Percentiles rank a stretch among this genome's conserved stretches.
Conservation (phyloP, 306 rosid genomes). For the Carpinus viminea region DNA sequence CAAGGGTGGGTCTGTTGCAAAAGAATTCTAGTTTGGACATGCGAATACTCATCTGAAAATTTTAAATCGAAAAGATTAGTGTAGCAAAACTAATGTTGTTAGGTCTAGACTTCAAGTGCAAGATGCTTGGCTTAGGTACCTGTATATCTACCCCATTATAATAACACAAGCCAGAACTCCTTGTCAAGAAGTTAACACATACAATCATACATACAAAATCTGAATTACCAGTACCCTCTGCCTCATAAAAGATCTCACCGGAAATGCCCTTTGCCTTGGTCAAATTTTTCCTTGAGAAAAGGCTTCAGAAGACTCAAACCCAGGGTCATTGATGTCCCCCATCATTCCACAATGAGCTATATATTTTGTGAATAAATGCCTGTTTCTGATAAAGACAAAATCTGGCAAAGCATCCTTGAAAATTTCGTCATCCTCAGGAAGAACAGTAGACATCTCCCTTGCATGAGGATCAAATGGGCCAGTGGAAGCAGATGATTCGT, state of each 20-base stretch:
- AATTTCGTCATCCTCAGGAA: conserved; percentile 68
- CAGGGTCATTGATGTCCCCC: conserved; percentile 31
- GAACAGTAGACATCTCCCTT: conserved; percentile 45
- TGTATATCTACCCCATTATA: conserved; percentile 90
- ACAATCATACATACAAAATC: conserved; percentile 44
- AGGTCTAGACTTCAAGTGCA: conserved; percentile 19
- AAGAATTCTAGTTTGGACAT: conserved; percentile 89
- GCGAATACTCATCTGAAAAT: conserved; percentile 77
- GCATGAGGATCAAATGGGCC: conserved; percentile 42
- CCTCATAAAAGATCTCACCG: conserved; percentile 70
- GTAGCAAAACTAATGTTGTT: conserved; percentile 10
- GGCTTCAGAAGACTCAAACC: conserved; percentile 55
- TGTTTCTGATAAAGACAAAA: conserved; percentile 59
- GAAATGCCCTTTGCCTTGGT: conserved; percentile 51
- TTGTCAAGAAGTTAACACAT: conserved; percentile 60
- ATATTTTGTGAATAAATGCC: conserved; percentile 45
- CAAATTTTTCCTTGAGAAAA: conserved; percentile 50
- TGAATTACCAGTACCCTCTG: conserved; percentile 61
- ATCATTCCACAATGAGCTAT: conserved; percentile 36
- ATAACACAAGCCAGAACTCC: conserved; percentile 71
- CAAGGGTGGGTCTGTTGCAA: conserved; percentile 91
- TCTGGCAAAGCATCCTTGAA: conserved; percentile 91
- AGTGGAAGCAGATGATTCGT: conserved; percentile 38
- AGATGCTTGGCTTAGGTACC: conserved; percentile 50
- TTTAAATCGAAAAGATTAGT: conserved; percentile 31